These are phyloP conservation scores for Aaosphaeria arxii DNA, from an alignment of 2,329 filamentous ascomycete species.

Conservation along the genomic window DNA sequence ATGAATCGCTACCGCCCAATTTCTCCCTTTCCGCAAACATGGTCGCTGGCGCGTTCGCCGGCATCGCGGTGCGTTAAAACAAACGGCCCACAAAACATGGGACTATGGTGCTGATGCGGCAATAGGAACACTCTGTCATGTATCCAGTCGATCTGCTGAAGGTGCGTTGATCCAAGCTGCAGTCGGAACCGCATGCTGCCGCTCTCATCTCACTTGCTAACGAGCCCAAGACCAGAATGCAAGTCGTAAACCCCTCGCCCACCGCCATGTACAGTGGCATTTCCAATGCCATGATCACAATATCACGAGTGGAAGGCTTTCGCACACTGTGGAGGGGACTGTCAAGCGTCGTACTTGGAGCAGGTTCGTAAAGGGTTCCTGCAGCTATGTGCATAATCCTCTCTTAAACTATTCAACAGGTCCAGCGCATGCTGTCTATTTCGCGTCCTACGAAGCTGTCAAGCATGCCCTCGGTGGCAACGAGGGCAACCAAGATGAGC, in stretches of 20 bases:
- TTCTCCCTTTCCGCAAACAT: constrained; percentile 94
- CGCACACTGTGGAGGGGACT: constrained; percentile 93
- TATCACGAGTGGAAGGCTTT: constrained; percentile 85
- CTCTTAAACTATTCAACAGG: constrained; percentile 52
- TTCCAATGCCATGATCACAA: constrained; percentile 87
- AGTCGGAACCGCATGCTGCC: background rate
- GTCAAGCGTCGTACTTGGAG: constrained; percentile 92
- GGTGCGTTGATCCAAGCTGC: constrained; percentile 52
- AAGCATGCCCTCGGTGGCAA: constrained; percentile 97
- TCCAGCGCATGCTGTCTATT: constrained; percentile 96
- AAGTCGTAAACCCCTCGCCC: constrained; percentile 82
- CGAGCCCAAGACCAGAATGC: constrained; percentile 83
- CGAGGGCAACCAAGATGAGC: constrained; percentile 75
- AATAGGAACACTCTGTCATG: constrained; percentile 96
- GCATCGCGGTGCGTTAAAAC: constrained; percentile 71
- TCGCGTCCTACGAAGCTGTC: constrained; percentile 95
- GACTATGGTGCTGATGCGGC: constrained; percentile 16
- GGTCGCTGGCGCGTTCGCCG: constrained; percentile 92
- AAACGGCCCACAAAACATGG: too few species aligned
- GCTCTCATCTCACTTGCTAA: constrained; percentile 12
- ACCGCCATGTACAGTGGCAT: constrained; percentile 84
- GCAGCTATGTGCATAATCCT: too few species aligned
- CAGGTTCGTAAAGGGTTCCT: constrained; percentile 56
- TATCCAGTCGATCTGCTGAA: constrained; percentile 98
- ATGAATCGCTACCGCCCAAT: constrained; percentile 91